Evolutionary conservation across 1,284 basidiomycete species (phyloP), one percentile per base, ranked within the genome.

Genomic region (Boletus albobrunnescens): DNA sequence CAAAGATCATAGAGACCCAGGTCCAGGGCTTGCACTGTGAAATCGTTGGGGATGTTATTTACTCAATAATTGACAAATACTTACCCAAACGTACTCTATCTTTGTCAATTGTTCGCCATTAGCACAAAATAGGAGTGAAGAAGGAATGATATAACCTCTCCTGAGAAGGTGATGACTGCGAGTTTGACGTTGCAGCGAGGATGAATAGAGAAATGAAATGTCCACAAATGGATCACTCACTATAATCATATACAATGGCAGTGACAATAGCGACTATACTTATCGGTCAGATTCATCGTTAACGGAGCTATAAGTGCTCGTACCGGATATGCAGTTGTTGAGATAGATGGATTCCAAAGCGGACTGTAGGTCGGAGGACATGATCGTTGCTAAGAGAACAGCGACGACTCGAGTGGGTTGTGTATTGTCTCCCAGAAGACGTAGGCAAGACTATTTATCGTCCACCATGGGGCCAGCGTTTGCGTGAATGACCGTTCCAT

Each of bases 51-150:
- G 2, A 11, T 2, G 1, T 13, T 16, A 8, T 23, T 5, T 16
- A 9, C 5, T 4, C 3, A 20, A 32, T n/a, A 17, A 22, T n/a
- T 11, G 8, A 4, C 10, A 3, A 9, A 8, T 28, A 14, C 24
- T n/a, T 23, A 53, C 52, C 52, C 53, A 53, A 30, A 53, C 4
- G 27, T 54, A 54, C 0, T 52, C 30, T 37, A 52, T 4, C 51
- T 52, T 20, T 4, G 4, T 11, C 16, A 1, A 14, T n/a, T 6
- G 4, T 53, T 13, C 43, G 40, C 17, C 4, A 13, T 6, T 7
- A 14, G n/a, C 13, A 30, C 17, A 4, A 24, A 10, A 30, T 5
- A 9, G 5, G 13, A 2, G 8, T 2, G 6, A 8, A 36, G 1
- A 33, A 6, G 19, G 31, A 30, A 24, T 4, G 7, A 22, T 3